Percentiles rank a stretch among this genome's conserved stretches.
Conservation (phyloP, 345 rosid genomes). For the Psidium guajava region DNA sequence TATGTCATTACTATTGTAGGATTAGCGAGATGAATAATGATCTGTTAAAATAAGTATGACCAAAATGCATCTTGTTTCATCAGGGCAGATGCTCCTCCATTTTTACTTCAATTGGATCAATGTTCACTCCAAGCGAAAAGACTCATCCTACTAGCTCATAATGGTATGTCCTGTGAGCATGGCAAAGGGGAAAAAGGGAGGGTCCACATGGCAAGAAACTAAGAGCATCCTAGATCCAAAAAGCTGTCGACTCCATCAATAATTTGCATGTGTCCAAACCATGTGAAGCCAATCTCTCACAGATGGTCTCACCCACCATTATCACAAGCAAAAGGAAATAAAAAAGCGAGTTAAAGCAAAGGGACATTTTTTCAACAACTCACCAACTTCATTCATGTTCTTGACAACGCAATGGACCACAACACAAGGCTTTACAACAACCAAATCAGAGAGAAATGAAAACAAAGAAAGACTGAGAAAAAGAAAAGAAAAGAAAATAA, state of each 20-base stretch:
- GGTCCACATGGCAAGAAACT: not conserved
- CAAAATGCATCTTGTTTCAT: not conserved
- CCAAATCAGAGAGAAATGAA: not conserved
- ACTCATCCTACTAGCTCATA: not conserved
- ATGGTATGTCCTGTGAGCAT: not conserved
- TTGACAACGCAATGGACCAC: not conserved
- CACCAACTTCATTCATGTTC: not conserved
- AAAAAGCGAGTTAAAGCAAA: not conserved
- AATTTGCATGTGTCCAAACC: conserved; percentile 1
- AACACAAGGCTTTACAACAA: conserved; percentile 5
- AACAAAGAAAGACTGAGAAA: not conserved
- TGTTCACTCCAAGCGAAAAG: not conserved
- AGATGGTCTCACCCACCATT: not conserved
- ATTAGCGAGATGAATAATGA: not conserved
- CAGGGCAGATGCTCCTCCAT: not conserved
- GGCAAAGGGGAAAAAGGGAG: not conserved
- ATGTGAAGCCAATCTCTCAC: not conserved
- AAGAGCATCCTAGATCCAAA: not conserved
- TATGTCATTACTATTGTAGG: not conserved
- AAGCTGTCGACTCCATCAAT: not conserved
- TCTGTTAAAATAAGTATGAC: not conserved
- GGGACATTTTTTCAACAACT: not conserved
- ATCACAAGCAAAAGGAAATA: not conserved
- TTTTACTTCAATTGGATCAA: not conserved
- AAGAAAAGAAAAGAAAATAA: not conserved